Evolutionary conservation across 2,329 filamentous ascomycete genomes (phyloP).

Genomic region (Penicillium sp.): DNA sequence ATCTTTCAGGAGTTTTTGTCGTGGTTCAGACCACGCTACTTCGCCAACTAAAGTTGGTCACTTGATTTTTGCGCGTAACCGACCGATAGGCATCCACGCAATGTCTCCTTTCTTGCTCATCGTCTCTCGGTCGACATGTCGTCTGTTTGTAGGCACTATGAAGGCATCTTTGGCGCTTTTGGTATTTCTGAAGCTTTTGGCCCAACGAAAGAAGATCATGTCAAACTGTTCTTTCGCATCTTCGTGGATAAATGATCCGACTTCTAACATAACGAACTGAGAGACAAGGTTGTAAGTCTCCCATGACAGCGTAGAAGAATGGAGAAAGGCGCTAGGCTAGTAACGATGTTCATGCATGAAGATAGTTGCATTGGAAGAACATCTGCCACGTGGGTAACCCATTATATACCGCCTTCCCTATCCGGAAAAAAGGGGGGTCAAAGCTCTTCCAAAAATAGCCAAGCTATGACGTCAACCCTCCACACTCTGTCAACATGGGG

Average conservation of each 20-base stretch:
- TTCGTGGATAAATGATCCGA: not conserved
- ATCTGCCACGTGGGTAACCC: no score
- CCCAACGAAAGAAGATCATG: not conserved
- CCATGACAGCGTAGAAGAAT: not conserved
- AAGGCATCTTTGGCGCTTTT: no score
- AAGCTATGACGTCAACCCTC: constrained; percentile 12
- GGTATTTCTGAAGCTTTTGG: not conserved
- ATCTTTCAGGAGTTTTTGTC: not conserved
- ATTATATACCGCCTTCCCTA: not conserved
- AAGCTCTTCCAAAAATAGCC: constrained; percentile 2
- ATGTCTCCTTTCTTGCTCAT: not conserved
- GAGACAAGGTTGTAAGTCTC: constrained; percentile 4
- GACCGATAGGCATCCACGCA: not conserved
- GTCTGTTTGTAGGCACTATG: not conserved
- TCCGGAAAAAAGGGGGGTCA: not conserved
- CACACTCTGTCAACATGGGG: constrained; percentile 1
- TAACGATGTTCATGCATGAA: no score
- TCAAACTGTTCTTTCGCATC: no score
- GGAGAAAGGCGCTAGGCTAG: no score
- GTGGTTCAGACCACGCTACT: not conserved
- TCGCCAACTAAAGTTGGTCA: constrained; percentile 12
- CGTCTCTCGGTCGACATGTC: not conserved
- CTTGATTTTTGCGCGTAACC: not conserved
- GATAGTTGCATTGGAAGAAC: no score
- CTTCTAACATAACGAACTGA: constrained; percentile 1